Percentiles rank a stretch among this genome's conserved stretches.
Evolutionary conservation across 192 early-diverging fungal species (phyloP).

Genomic region (Entophlyctis luteolus): DNA sequence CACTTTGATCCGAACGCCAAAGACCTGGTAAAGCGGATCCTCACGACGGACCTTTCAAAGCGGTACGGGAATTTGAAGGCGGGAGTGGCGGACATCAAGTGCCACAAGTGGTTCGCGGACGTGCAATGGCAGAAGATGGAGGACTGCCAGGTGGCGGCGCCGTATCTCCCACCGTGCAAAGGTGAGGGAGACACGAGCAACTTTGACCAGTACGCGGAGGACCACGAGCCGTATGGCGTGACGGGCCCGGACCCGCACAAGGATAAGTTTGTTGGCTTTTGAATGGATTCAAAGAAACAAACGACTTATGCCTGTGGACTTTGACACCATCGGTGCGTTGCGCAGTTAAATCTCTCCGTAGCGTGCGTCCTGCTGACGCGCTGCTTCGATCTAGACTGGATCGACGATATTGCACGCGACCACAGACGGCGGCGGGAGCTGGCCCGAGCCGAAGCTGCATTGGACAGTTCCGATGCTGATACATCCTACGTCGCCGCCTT

Average conservation of each 20-base stretch:
- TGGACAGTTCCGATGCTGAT: conserved; percentile 82
- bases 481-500: conserved; percentile 32
- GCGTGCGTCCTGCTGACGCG: neutral
- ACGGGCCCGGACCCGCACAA: conserved; percentile 58
- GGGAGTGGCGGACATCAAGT: conserved; percentile 81
- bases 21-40: conserved; percentile 77
- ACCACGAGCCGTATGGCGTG: conserved; percentile 74
- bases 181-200: conserved; percentile 83
- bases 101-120: conserved; percentile 84
- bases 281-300: conserved; percentile 6
- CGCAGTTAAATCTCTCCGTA: neutral
- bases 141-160: conserved; percentile 67
- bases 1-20: conserved; percentile 78
- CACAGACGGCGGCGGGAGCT: conserved; percentile 28
- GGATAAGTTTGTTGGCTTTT: conserved; percentile 69
- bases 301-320: conserved; percentile 21
- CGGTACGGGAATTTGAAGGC: conserved; percentile 83
- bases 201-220: conserved; percentile 87
- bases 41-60: conserved; percentile 77
- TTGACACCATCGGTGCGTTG: conserved; percentile 31
- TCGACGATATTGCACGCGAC: conserved; percentile 37
- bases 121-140: conserved; percentile 77
- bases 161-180: conserved; percentile 73
- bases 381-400: conserved; percentile 29
- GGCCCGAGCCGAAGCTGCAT: neutral